These are phyloP conservation scores for Phaeosphaeria sp. DNA, from an alignment of 2,329 filamentous ascomycete species.

Conservation along the genomic window DNA sequence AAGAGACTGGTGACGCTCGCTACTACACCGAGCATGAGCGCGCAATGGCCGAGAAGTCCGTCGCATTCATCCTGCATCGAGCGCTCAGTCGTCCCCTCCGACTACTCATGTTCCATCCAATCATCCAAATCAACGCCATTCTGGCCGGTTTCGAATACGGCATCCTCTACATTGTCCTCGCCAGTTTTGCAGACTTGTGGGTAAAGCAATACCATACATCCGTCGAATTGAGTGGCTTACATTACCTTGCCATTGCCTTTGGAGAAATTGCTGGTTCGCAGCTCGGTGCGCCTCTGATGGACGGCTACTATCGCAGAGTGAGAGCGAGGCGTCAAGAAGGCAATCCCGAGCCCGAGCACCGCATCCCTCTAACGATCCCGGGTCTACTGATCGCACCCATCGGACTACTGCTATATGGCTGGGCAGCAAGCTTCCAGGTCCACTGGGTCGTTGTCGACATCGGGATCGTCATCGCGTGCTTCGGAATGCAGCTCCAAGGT, in stretches of 20 bases:
- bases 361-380: slow-evolving; percentile 29
- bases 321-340: slow-evolving; percentile 54
- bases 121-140: slow-evolving; percentile 55
- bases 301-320: slow-evolving; percentile 14
- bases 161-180: slow-evolving; percentile 41
- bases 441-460: slow-evolving; percentile 53
- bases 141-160: slow-evolving; percentile 42
- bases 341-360: slow-evolving; percentile 45
- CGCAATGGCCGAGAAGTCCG: slow-evolving; percentile 7
- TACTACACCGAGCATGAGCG: slow-evolving; percentile 42
- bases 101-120: slow-evolving; percentile 62
- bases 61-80: slow-evolving; percentile 51
- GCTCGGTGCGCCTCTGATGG: slow-evolving; percentile 16
- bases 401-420: slow-evolving; percentile 35
- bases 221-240: slow-evolving; percentile 30
- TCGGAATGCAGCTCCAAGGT: slow-evolving; percentile 34
- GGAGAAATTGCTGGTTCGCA: slow-evolving; percentile 70
- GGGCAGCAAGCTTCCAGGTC: slow-evolving; percentile 28
- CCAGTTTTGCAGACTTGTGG: slow-evolving; percentile 36
- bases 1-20: slow-evolving; percentile 74
- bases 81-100: slow-evolving; percentile 60
- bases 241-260: slow-evolving; percentile 48
- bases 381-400: slow-evolving; percentile 27
- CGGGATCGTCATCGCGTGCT: slow-evolving; percentile 55
- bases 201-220: slow-evolving; percentile 25